Evolutionary conservation across 2,329 filamentous ascomycete genomes (phyloP).

Genomic region (Phialemonium atrogriseum): DNA sequence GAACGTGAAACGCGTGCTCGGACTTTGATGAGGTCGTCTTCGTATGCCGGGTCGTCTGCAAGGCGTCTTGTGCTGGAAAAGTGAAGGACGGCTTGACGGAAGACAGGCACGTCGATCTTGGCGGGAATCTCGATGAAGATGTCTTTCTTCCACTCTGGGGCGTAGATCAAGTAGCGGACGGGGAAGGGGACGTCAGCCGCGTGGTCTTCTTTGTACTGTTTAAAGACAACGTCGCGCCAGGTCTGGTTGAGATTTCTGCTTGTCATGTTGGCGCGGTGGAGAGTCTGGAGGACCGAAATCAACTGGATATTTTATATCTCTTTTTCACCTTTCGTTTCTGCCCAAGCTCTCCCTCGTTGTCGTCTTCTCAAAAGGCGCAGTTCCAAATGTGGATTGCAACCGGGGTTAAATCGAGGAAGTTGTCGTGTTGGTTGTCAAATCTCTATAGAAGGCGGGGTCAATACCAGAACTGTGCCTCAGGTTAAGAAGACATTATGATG

Average conservation of each 20-base stretch:
- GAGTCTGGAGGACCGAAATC: not conserved
- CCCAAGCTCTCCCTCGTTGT: not conserved
- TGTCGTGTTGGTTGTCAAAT: constrained; percentile 1
- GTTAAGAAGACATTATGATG: too few relatives aligned
- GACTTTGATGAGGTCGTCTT: constrained; percentile 2
- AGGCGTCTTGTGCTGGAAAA: not conserved
- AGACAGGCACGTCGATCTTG: constrained; percentile 7
- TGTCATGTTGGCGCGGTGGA: constrained; percentile 4
- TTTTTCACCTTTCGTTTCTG: not conserved
- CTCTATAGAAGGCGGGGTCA: constrained; percentile 1
- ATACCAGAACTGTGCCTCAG: constrained; percentile 1
- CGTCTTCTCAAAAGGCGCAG: not conserved
- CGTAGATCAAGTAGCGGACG: constrained; percentile 8
- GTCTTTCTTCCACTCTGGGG: constrained; percentile 5
- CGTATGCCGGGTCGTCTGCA: constrained; percentile 1
- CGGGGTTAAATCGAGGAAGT: constrained; percentile 1
- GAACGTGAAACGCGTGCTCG: not conserved
- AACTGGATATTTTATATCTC: too few relatives aligned
- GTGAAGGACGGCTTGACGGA: constrained; percentile 4
- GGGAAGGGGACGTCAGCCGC: constrained; percentile 8
- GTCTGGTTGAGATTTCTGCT: constrained; percentile 8
- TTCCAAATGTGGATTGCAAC: not conserved
- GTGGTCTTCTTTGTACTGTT: constrained; percentile 7
- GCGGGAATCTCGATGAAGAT: constrained; percentile 7
- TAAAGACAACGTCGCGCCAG: constrained; percentile 9